A percentile compares a stretch with the other conserved stretches of the same genome.
These are phyloP conservation scores for Phialocephala sp. DNA, from an alignment of 2,329 filamentous ascomycete species.

Conservation along the genomic window DNA sequence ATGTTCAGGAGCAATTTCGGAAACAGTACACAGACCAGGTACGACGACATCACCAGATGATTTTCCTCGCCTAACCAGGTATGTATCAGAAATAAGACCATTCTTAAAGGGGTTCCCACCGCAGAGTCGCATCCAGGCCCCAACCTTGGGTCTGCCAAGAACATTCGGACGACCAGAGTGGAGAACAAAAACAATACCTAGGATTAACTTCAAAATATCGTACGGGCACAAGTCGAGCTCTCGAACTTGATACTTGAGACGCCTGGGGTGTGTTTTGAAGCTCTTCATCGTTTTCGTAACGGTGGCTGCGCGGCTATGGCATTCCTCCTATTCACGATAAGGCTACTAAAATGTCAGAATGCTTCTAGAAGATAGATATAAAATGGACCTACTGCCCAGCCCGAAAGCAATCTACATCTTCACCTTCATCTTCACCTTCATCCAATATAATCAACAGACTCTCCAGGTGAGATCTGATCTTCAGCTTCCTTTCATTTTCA, in stretches of 20 bases:
- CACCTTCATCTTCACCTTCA: slow-evolving; percentile 17
- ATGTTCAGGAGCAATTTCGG: slow-evolving; percentile 14
- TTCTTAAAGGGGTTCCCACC: slow-evolving; percentile 13
- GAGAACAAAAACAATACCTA: background rate
- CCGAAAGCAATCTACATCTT: slow-evolving; percentile 21
- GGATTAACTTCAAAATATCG: slow-evolving; percentile 9
- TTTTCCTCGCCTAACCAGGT: slow-evolving; percentile 25
- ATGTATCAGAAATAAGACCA: slow-evolving; percentile 28
- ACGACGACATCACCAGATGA: slow-evolving; percentile 30
- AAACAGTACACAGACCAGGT: slow-evolving; percentile 26
- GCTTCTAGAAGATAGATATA: slow-evolving; percentile 13
- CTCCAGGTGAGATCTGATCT: slow-evolving; percentile 32
- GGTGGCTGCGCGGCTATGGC: background rate
- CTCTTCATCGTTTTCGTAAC: slow-evolving; percentile 6
- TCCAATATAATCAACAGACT: slow-evolving; percentile 22
- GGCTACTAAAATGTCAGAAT: background rate
- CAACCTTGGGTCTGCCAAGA: slow-evolving; percentile 9
- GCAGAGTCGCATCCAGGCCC: slow-evolving; percentile 2
- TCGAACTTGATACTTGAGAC: slow-evolving; percentile 21
- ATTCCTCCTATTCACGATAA: background rate
- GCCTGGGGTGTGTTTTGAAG: slow-evolving; percentile 22
- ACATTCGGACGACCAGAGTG: background rate
- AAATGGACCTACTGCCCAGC: slow-evolving; percentile 6
- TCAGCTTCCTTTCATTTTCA: slow-evolving; percentile 1
- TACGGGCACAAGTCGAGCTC: background rate